A percentile compares a stretch with the other conserved stretches of the same genome.
phyloP scores from a whole-genome alignment of 2,329 filamentous ascomycete genomes.

The Dactylella cylindrospora region DNA sequence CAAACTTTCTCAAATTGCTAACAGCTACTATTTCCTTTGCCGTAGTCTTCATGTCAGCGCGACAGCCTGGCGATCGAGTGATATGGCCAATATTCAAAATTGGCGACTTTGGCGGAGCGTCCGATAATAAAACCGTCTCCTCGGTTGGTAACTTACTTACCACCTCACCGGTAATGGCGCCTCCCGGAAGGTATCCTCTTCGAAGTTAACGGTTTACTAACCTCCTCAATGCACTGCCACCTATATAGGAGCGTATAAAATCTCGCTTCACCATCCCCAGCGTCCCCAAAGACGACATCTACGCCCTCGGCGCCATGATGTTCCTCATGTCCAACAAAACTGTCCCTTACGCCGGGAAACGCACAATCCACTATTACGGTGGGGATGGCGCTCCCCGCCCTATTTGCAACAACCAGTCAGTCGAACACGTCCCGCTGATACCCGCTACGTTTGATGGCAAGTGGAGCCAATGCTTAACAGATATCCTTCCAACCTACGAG shows the following conservation, averaged over 20 bases:
- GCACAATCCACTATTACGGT: too few species aligned
- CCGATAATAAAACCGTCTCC: background rate
- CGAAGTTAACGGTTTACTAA: background rate
- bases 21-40: background rate
- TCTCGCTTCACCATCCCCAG: background rate
- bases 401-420: too few species aligned
- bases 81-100: constrained; percentile 27
- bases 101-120: constrained; percentile 15
- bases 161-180: constrained; percentile 6
- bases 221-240: background rate
- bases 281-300: constrained; percentile 12
- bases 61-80: constrained; percentile 4
- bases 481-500: too few species aligned
- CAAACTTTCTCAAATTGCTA: too few species aligned
- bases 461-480: too few species aligned
- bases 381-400: too few species aligned
- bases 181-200: background rate
- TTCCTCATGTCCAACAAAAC: too few species aligned
- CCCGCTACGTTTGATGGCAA: too few species aligned
- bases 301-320: constrained; percentile 14
- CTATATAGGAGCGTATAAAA: constrained; percentile 9
- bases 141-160: background rate
- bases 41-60: constrained; percentile 13
- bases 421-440: too few species aligned
- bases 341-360: too few species aligned